Evolutionary conservation across 148 eudicot genomes (phyloP).

Genomic region (Chenopodium album): DNA sequence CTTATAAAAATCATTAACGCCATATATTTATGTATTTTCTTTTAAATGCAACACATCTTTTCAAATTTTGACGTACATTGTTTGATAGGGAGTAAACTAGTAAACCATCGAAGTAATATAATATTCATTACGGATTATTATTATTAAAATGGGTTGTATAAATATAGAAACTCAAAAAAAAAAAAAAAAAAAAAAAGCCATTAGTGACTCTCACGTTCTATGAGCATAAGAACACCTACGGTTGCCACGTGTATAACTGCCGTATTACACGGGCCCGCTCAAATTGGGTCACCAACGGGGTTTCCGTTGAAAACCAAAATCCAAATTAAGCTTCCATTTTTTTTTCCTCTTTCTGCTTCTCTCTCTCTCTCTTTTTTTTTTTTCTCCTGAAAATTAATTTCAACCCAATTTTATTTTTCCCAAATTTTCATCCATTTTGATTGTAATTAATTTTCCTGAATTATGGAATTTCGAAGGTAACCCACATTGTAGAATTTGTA

Average conservation of each 20-base stretch:
- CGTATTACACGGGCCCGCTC: conserved; percentile 45
- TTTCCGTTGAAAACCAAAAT: conserved; percentile 42
- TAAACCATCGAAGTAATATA: too few species aligned
- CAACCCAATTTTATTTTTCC: not conserved
- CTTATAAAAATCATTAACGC: too few species aligned
- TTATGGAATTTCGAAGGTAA: conserved; percentile 26
- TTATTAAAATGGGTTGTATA: not conserved
- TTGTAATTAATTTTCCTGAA: not conserved
- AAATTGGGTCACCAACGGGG: conserved; percentile 47
- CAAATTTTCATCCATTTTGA: not conserved
- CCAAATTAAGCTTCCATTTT: conserved; percentile 19
- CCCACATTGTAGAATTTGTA: conserved; percentile 17
- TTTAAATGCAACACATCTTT: too few species aligned
- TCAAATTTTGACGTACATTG: too few species aligned
- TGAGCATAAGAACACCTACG: conserved; percentile 2
- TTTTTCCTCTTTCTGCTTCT: conserved; percentile 27
- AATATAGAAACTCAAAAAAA: conserved; percentile 11
- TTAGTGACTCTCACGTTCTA: conserved; percentile 27
- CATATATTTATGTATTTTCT: too few species aligned
- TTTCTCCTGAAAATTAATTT: not conserved
- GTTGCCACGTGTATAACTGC: conserved; percentile 42
- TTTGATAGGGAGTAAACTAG: too few species aligned
- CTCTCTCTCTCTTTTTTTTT: conserved; percentile 11
- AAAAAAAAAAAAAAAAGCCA: not conserved
- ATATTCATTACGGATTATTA: not conserved